A percentile compares a stretch with the other conserved stretches of the same genome.
These are phyloP conservation scores for Fusarium circinatum DNA, from an alignment of 2,329 filamentous ascomycete genomes.

Conservation along the genomic window DNA sequence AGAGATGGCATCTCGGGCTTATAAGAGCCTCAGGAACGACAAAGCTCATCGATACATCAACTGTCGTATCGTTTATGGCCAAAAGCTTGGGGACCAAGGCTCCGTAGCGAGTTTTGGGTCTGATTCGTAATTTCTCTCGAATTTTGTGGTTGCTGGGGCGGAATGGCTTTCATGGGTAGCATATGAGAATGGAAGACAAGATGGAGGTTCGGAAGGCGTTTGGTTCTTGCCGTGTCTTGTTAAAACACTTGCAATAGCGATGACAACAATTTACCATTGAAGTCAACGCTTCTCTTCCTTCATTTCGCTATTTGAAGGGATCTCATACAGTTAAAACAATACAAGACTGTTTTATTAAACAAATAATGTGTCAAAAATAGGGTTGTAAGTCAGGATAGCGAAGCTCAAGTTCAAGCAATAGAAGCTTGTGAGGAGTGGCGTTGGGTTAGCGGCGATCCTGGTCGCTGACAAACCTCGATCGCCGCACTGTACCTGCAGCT, in stretches of 20 bases:
- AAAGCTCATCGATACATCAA: slow-evolving; percentile 56
- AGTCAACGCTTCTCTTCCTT: not conserved
- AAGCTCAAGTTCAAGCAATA: not conserved
- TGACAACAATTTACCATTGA: not conserved
- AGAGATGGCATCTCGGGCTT: slow-evolving; percentile 47
- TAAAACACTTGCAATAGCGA: not conserved
- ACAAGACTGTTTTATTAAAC: not conserved
- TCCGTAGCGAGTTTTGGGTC: not conserved
- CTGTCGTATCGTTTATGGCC: slow-evolving; percentile 55
- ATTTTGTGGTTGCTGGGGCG: not conserved
- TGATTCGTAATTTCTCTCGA: not conserved
- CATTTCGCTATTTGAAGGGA: not conserved
- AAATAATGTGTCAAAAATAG: not conserved
- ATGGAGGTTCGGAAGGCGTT: not conserved
- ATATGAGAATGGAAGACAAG: not conserved
- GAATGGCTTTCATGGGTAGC: not conserved
- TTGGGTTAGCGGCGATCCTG: slow-evolving; percentile 10
- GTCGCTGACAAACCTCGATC: slow-evolving; percentile 32
- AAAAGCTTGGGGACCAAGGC: slow-evolving; percentile 47
- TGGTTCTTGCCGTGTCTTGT: not conserved
- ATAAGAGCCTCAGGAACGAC: slow-evolving; percentile 49
- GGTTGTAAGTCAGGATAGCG: not conserved
- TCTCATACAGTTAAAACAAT: not conserved
- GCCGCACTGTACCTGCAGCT: slow-evolving; percentile 15
- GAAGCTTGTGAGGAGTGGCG: slow-evolving; percentile 15